phyloP scores from a whole-genome alignment of 805 yeast genomes.

The Kodamaea kaohsiungensis region DNA sequence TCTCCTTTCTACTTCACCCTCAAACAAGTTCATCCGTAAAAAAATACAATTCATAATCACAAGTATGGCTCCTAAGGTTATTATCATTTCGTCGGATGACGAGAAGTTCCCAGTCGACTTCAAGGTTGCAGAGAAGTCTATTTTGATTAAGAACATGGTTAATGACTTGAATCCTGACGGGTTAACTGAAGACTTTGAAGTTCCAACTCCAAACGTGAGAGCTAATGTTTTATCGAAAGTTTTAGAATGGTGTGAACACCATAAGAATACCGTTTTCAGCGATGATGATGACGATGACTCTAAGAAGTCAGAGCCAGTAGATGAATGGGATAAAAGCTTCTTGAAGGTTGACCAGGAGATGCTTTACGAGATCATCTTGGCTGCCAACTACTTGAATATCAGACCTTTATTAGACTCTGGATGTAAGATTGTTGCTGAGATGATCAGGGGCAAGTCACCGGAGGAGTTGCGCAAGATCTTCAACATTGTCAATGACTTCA shows the following conservation, averaged over 20 bases:
- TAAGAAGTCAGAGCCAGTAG: constrained; percentile 86
- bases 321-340: constrained; percentile 94
- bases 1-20: neutral
- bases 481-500: constrained; percentile 79
- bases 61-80: constrained; percentile 40
- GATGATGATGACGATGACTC: constrained; percentile 81
- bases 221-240: constrained; percentile 86
- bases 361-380: constrained; percentile 77
- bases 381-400: constrained; percentile 79
- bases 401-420: constrained; percentile 76
- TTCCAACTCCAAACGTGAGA: constrained; percentile 89
- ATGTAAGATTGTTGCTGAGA: constrained; percentile 79
- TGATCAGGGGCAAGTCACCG: constrained; percentile 79
- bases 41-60: constrained; percentile 1
- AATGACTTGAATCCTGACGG: constrained; percentile 63
- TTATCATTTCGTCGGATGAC: constrained; percentile 76
- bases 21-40: neutral
- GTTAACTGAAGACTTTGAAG: constrained; percentile 69
- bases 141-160: constrained; percentile 82
- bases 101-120: constrained; percentile 76
- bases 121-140: constrained; percentile 83
- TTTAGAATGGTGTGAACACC: constrained; percentile 96
- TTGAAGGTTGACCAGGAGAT: constrained; percentile 90
- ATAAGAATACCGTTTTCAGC: constrained; percentile 74
- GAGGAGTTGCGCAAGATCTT: constrained; percentile 79